Percentiles rank a stretch among this genome's conserved stretches.
Evolutionary conservation across 768 basidiomycete genomes (phyloP).

Genomic region (Austroboletus festivus): DNA sequence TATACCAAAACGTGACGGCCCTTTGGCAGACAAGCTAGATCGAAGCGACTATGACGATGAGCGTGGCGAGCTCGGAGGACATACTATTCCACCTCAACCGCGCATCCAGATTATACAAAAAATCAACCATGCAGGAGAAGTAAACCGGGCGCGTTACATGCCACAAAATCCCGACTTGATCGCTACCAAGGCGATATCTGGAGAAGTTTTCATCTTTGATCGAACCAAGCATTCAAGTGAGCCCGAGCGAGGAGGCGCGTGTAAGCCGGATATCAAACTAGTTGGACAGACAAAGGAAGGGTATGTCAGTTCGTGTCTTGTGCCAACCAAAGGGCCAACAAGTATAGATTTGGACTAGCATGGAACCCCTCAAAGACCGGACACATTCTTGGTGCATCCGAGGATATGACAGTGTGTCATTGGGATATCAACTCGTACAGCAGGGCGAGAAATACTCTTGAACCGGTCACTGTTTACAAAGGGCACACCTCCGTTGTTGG

Average conservation of each 20-base stretch:
- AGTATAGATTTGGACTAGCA: slow-evolving; percentile 83
- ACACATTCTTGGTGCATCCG: slow-evolving; percentile 86
- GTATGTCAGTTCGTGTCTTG: slow-evolving; percentile 42
- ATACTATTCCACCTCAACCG: slow-evolving; percentile 79
- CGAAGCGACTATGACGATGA: slow-evolving; percentile 85
- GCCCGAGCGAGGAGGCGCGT: slow-evolving; percentile 78
- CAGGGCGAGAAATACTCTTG: slow-evolving; percentile 73
- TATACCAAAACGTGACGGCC: slow-evolving; percentile 78
- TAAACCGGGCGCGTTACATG: slow-evolving; percentile 98
- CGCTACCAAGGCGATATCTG: slow-evolving; percentile 89
- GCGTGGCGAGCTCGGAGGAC: slow-evolving; percentile 90
- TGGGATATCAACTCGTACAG: slow-evolving; percentile 95
- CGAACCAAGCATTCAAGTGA: slow-evolving; percentile 95
- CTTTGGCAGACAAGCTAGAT: slow-evolving; percentile 74
- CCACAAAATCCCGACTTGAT: slow-evolving; percentile 97
- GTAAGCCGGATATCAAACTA: slow-evolving; percentile 87
- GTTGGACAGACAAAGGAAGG: slow-evolving; percentile 93
- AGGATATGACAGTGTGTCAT: slow-evolving; percentile 93
- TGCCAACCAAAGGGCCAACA: slow-evolving; percentile 4
- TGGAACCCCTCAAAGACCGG: slow-evolving; percentile 88
- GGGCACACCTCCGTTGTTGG: slow-evolving; percentile 93
- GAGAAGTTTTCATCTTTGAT: slow-evolving; percentile 94
- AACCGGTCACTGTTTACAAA: slow-evolving; percentile 78
- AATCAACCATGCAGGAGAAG: slow-evolving; percentile 94
- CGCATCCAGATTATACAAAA: slow-evolving; percentile 87